phyloP scores from a whole-genome alignment of 2,329 filamentous ascomycete species.

The Aschersonia sp. region DNA sequence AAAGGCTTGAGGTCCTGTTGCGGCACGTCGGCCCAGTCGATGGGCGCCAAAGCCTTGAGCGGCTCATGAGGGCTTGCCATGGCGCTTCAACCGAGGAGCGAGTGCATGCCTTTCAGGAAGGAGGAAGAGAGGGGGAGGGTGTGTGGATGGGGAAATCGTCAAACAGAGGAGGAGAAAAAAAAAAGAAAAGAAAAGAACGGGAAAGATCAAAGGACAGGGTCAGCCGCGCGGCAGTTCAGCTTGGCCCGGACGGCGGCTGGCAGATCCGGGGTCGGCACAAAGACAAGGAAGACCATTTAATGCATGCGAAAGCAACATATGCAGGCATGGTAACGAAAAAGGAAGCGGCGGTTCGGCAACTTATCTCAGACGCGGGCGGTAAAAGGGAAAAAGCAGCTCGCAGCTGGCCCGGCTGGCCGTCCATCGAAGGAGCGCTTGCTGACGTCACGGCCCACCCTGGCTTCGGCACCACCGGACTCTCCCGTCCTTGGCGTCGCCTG shows the following conservation, averaged over 20 bases:
- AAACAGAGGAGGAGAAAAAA: background rate
- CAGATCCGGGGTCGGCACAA: background rate
- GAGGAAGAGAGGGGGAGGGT: background rate
- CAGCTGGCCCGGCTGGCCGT: too few relatives aligned
- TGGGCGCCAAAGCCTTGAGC: conserved; percentile 39
- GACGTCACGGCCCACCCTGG: too few relatives aligned
- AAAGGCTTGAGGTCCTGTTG: conserved; percentile 36
- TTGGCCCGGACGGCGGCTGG: background rate
- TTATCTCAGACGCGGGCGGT: background rate
- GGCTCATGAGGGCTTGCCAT: conserved; percentile 47
- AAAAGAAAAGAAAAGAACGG: background rate
- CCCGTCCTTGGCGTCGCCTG: too few relatives aligned
- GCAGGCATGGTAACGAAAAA: background rate
- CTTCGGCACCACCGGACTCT: too few relatives aligned
- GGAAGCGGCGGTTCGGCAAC: too few relatives aligned
- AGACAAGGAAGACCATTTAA: background rate
- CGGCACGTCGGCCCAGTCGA: conserved; percentile 33
- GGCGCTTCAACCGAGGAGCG: background rate
- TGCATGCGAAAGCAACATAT: background rate
- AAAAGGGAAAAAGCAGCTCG: background rate
- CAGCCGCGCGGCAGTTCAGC: background rate
- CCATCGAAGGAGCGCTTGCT: too few relatives aligned
- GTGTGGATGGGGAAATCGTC: background rate
- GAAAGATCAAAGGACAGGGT: background rate
- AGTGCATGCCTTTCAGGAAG: background rate